Evolutionary conservation across 257 asterid species (phyloP).

Genomic region (Parsonsia alboflavescens): DNA sequence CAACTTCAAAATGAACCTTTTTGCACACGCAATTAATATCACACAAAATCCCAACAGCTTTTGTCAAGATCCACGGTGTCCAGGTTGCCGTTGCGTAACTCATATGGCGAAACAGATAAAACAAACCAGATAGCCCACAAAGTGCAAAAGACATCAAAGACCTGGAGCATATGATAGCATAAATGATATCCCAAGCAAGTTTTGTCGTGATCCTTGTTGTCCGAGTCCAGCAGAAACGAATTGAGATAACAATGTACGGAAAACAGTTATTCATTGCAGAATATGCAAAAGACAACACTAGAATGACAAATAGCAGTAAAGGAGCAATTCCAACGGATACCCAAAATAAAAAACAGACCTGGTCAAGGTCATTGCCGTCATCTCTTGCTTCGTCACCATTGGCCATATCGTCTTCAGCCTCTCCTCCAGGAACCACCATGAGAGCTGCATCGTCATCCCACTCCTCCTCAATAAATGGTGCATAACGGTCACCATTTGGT

Average conservation of each 20-base stretch:
- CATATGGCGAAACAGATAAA: not conserved
- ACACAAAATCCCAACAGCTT: not conserved
- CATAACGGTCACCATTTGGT: conserved; percentile 87
- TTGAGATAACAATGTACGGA: not conserved
- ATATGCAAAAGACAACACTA: not conserved
- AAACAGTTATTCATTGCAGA: not conserved
- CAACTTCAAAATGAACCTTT: not conserved
- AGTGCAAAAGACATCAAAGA: not conserved
- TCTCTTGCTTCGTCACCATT: conserved; percentile 65
- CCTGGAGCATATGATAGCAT: not conserved
- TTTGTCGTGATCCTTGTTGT: conserved; percentile 1
- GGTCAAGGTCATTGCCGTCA: conserved; percentile 46
- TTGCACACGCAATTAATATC: not conserved
- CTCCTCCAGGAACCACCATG: conserved; percentile 61
- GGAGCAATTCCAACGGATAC: not conserved
- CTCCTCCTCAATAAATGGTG: conserved; percentile 94
- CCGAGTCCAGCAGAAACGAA: not conserved
- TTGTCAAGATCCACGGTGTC: not conserved
- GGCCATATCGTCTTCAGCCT: conserved; percentile 62
- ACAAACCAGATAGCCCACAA: not conserved
- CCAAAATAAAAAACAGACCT: conserved; percentile 38
- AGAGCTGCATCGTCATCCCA: conserved; percentile 76
- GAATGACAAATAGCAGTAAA: not conserved
- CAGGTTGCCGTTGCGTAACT: not conserved
- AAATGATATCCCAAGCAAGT: not conserved